Evolutionary conservation across 2,329 filamentous ascomycete genomes (phyloP), one percentile per base, ranked within the genome.

Genomic region (Penicillium vulpinum): DNA sequence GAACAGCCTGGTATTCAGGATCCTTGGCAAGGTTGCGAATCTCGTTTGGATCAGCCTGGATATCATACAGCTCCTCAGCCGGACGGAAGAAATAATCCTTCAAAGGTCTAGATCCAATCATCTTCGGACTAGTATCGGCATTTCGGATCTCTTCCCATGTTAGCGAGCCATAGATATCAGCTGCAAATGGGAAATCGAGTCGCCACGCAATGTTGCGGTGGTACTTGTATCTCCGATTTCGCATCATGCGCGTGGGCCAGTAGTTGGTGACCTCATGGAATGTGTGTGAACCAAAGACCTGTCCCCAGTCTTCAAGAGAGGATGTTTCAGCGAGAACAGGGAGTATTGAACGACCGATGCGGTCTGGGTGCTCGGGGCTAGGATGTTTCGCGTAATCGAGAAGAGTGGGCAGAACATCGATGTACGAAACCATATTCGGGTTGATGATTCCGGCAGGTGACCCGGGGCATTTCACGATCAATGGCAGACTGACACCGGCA

Each of bases 191-290:
- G 56, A 82, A 82, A 56, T 82, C 79, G 0, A 83, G 75, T 4
- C 72, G 67, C 77, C 77, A 81, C 11, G 76, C 75, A 0, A 82
- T 68, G 51, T 82, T 82, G 18, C 80, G 75, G 61, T 82, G 80
- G 59, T 81, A 81, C 62, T 82, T 82, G 71, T 73, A 81, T 7
- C 67, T 65, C 0, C 62, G 62, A 2, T 66, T 74, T 18, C 80
- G 77, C 38, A 82, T 67, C 59, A 73, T 78, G 16, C 80, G 74
- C 1, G 79, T 83, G 0, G 80, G 80, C 73, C 75, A 83, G 67
- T 81, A 82, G 59, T 81, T 81, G 7, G 73, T 75, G 5, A 78
- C 67, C 57, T 82, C 79, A 54, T 83, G 80, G 62, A 81, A 82
- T 1, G 81, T 82, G 62, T 83, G 80, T 0, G 78, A 81, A 11